Base-by-base conservation (phyloP, 192 early-diverging fungal species). In the Entomortierella parvispora region DNA sequence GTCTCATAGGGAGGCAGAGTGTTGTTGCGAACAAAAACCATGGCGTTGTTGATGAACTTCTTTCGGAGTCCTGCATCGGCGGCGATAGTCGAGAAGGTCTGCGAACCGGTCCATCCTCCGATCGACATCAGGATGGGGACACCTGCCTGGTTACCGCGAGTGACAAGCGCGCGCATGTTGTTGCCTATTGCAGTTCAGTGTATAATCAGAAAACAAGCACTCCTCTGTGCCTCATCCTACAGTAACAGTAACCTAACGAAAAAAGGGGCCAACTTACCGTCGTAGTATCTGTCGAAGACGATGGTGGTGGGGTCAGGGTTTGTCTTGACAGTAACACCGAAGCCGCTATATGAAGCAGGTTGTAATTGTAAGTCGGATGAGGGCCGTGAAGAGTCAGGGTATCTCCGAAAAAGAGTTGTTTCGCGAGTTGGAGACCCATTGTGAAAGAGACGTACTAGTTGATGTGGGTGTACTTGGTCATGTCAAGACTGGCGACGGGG, bases 21-120 rank as follows among this genome's bases (percentile, higher is more conserved):
- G 58, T 75, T 65, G 64, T 67, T 68, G 47, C 71, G 74, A 53
- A 85, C 81, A 74, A 71, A 84, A 75, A 80, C 64, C 62, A 87
- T 54, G 44, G 89, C 89, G 51, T 86, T 78, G n/a, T 85, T 78
- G 28, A 90, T 87, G 37, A 92, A 83, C 15, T 72, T 68, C 10
- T 82, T 86, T 22, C 91, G 84, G 44, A 81, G 80, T 20, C 68
- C 79, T 8, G 74, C 17, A 26, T 79, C 79, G n/a, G 81, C 75
- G 51, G 84, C 84, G 62, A 92, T 85, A 2, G 81, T 56, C 12
- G 86, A 89, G 56, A 92, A 82, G 15, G 79, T 79, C 68, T 90
- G 85, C 2, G 90, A 91, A 18, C 92, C 91, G 15, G 88, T 91
- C 92, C 92, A 93, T 20, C 92, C 92, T 56, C 92, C 92, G 25